Base-by-base conservation (phyloP, 148 eudicot species). In the Arbutus unedo region DNA sequence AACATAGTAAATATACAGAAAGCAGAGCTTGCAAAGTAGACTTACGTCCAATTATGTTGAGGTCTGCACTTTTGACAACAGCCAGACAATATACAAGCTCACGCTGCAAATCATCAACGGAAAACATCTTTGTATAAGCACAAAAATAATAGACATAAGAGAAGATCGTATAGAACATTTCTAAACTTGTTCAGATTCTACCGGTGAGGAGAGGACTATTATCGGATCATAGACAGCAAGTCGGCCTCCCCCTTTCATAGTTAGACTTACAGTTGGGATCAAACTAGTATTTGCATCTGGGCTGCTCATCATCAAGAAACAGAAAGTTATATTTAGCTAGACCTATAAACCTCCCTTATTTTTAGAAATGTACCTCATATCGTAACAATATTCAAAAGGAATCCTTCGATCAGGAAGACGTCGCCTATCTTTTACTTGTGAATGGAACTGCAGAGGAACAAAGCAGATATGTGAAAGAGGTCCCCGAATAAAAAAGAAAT, bases 11-110 rank as follows among this genome's bases (percentile, higher is more conserved):
- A 68, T 19, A 5, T 8, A 31, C 31, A 21, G 11, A 41, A 47
- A 66, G 82, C 38, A 68, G 14, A n/a, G 59, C 41, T 81, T 41
- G 54, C 51, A 84, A 76, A 74, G 60, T 81, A 48, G 66, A 87
- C 98, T 91, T 92, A 93, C 96, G 96, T 77, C 98, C 98, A 85
- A 93, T 91, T 67, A 95, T 93, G 87, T 87, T 95, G 80, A 93
- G 85, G 79, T 91, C 96, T 82, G 90, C 72, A 85, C 91, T 91
- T 87, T 82, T 92, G 85, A 95, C 88, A 77, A 93, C 89, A 79
- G 98, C 98, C 87, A 93, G 93, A 84, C 98, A 95, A 85, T 95
- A 93, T n/a, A 91, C 85, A 76, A 91, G 87, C 87, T 93, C 93
- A 57, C 74, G 86, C 98, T 95, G 92, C 98, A 90, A 71, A 76